Evolutionary conservation across 495 filamentous ascomycete genomes (phyloP).

Genomic region (Xylaria grammica): DNA sequence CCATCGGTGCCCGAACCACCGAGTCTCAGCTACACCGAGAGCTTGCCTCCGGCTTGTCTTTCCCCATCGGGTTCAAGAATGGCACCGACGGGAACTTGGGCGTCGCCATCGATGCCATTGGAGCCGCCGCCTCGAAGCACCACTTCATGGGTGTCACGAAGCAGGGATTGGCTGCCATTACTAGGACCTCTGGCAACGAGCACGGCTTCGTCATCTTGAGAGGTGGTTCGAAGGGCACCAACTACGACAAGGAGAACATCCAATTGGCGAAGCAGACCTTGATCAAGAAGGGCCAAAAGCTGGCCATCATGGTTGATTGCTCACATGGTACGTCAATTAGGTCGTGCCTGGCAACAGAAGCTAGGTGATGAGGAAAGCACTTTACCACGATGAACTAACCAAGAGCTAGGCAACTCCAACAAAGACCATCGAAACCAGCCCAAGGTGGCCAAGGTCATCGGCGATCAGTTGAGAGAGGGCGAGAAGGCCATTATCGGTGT

Average conservation of each 20-base stretch:
- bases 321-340: slow-evolving; percentile 70
- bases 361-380: not conserved
- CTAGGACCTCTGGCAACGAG: slow-evolving; percentile 88
- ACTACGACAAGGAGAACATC: slow-evolving; percentile 88
- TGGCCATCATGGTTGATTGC: slow-evolving; percentile 97
- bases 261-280: slow-evolving; percentile 77
- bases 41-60: slow-evolving; percentile 93
- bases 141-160: slow-evolving; percentile 99
- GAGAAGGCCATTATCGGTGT: slow-evolving; percentile 90
- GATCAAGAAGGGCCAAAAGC: slow-evolving; percentile 80
- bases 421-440: slow-evolving; percentile 90
- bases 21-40: slow-evolving; percentile 96
- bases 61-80: slow-evolving; percentile 99
- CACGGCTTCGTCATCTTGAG: slow-evolving; percentile 96
- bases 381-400: slow-evolving; percentile 25
- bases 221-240: slow-evolving; percentile 91
- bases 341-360: not conserved
- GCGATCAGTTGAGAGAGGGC: slow-evolving; percentile 83
- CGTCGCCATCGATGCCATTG: slow-evolving; percentile 97
- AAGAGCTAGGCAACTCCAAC: slow-evolving; percentile 66
- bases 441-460: slow-evolving; percentile 80
- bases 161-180: slow-evolving; percentile 94
- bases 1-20: slow-evolving; percentile 96
- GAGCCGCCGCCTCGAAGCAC: slow-evolving; percentile 86
- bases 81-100: slow-evolving; percentile 93